phyloP scores from a whole-genome alignment of 2,329 filamentous ascomycete genomes.

The Exophiala spinifera region DNA sequence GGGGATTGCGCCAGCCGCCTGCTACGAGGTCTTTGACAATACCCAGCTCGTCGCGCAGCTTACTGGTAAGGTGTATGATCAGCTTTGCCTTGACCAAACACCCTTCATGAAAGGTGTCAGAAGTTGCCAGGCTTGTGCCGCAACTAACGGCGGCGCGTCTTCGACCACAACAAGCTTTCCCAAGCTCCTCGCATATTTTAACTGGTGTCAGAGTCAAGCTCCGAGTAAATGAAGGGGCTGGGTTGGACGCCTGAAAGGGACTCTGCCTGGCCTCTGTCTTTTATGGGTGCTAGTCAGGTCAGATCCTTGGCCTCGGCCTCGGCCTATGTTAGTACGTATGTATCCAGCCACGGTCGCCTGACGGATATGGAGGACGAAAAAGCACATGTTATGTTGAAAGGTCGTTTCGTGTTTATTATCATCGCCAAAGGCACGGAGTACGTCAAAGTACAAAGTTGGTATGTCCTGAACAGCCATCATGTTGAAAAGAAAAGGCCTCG shows the following conservation, averaged over 20 bases:
- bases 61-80: slow-evolving; percentile 1
- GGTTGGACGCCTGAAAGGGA: no score
- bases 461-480: no score
- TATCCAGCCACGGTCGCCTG: no score
- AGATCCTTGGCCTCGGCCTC: no score
- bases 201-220: slow-evolving; percentile 2
- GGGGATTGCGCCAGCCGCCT: slow-evolving; percentile 5
- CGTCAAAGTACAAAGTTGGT: no score
- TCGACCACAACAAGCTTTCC: neutral
- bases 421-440: no score
- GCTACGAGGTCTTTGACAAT: slow-evolving; percentile 15
- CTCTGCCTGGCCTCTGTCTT: no score
- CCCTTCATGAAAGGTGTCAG: neutral
- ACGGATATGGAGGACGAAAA: no score
- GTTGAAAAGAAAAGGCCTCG: neutral
- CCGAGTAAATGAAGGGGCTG: neutral
- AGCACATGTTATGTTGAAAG: no score
- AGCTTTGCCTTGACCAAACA: neutral
- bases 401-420: no score
- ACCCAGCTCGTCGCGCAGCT: slow-evolving; percentile 2
- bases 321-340: no score
- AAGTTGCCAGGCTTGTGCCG: neutral
- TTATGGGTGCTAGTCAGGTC: no score
- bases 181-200: slow-evolving; percentile 7
- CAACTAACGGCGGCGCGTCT: slow-evolving; percentile 1